Evolutionary conservation across 2,329 filamentous ascomycete genomes (phyloP), one percentile per base, ranked within the genome.

Genomic region (Colletotrichum cereale): DNA sequence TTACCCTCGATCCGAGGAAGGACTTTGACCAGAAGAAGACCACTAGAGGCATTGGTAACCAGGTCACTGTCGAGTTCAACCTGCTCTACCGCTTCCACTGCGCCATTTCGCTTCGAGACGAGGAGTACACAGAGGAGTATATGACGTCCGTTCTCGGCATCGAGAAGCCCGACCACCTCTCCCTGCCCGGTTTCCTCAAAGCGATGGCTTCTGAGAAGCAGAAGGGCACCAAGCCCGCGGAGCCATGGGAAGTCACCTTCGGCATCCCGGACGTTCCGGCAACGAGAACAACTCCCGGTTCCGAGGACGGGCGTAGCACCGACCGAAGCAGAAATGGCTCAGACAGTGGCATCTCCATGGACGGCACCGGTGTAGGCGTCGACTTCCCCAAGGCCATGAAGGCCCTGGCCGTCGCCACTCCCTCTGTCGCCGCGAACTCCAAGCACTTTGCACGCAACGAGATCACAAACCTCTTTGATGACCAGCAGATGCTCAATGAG

Each of bases 1-100:
- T 78, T 78, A 75, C 73, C 56, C 74, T 81, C 0, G 78, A 80
- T 62, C 78, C 79, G 0, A 77, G 79, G 50, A 58, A 74, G 16
- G 75, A 77, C 38, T 75, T 75, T 50, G 75, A 75, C 48, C 76
- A 75, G 62, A 70, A 74, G 16, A 74, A 74, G 2, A 71, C 75
- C n/a, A 78, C 81, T 2, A 76, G 81, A 34, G 86, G 82, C 3
- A 80, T 82, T 10, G 86, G 86, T 12, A 88, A 88, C 73, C 85
- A 87, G 71, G 84, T 86, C 52, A 83, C 82, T 4, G 82, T 83
- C 38, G 86, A 88, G 74, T 88, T 88, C 77, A 87, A 88, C 73
- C 77, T 88, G 36, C 79, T 87, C 11, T 88, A 88, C 73, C 82
- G 86, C 6, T 87, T 84, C 81, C 85, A 87, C 71, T 79, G 82